Conservation (phyloP, 352 stramenopile genomes). For the Phytophthora brassicae region DNA sequence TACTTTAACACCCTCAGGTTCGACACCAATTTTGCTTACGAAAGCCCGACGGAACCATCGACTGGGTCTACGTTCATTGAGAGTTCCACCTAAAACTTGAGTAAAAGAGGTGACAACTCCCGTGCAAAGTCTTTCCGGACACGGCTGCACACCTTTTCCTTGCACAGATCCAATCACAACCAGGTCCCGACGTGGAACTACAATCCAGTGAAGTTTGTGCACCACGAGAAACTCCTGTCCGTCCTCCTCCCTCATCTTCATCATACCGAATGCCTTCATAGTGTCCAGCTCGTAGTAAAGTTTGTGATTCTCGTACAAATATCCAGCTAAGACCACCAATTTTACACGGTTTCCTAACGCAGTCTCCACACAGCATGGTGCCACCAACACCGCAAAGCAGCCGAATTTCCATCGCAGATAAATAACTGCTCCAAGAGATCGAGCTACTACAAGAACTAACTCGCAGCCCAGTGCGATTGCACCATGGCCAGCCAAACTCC, state of each 20-base stretch:
- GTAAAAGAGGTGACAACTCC: slow-evolving; percentile 27
- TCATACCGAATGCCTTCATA: slow-evolving; percentile 33
- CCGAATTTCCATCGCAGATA: slow-evolving; percentile 20
- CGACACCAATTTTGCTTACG: slow-evolving; percentile 15
- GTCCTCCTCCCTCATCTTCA: slow-evolving; percentile 26
- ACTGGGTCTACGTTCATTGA: background rate
- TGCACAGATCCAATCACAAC: slow-evolving; percentile 29
- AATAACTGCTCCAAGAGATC: slow-evolving; percentile 25
- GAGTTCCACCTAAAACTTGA: slow-evolving; percentile 19
- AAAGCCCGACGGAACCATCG: slow-evolving; percentile 11
- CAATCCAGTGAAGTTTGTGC: slow-evolving; percentile 31
- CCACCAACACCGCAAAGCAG: slow-evolving; percentile 17
- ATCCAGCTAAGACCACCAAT: slow-evolving; percentile 25
- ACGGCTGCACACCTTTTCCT: slow-evolving; percentile 23
- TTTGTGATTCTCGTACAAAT: slow-evolving; percentile 19
- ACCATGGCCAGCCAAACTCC: slow-evolving; percentile 34
- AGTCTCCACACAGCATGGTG: slow-evolving; percentile 26
- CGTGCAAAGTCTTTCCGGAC: slow-evolving; percentile 12
- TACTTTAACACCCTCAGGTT: slow-evolving; percentile 11
- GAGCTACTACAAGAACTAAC: slow-evolving; percentile 19
- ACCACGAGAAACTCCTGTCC: slow-evolving; percentile 25
- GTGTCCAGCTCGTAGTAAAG: slow-evolving; percentile 25
- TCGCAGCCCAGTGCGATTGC: slow-evolving; percentile 27
- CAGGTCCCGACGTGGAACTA: slow-evolving; percentile 20
- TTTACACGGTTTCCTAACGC: slow-evolving; percentile 22